A percentile compares a stretch with the other conserved stretches of the same genome.
These are phyloP conservation scores for Calonectria ilicicola DNA, from an alignment of 2,329 filamentous ascomycete genomes.

Conservation along the genomic window DNA sequence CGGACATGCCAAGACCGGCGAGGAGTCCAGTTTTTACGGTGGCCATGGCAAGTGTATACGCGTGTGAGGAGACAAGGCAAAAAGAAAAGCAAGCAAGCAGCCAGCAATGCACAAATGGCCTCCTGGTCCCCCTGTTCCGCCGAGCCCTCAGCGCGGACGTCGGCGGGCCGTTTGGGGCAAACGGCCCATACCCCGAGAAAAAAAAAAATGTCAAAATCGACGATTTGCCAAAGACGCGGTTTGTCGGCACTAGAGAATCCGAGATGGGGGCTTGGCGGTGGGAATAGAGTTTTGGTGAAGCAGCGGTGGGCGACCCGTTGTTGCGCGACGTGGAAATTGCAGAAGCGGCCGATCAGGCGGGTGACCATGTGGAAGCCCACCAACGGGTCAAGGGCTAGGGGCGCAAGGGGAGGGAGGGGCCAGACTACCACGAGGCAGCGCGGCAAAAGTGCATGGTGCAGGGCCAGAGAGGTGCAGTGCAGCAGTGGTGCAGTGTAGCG, in stretches of 20 bases:
- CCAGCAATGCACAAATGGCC: not conserved
- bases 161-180: not conserved
- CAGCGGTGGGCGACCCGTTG: conserved; percentile 37
- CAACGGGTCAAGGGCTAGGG: conserved; percentile 3
- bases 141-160: not conserved
- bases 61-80: not conserved
- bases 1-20: not conserved
- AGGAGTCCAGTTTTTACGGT: not conserved
- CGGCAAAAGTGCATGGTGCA: not conserved
- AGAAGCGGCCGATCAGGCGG: conserved; percentile 33
- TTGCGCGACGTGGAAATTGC: conserved; percentile 39
- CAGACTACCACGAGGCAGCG: not conserved
- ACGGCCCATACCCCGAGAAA: conserved; percentile 1
- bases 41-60: not conserved
- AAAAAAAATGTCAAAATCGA: conserved; percentile 6
- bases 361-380: conserved; percentile 38
- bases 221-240: not conserved
- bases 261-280: conserved; percentile 16
- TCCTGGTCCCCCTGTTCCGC: not conserved
- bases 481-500: not conserved
- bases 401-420: not conserved
- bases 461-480: not conserved
- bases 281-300: conserved; percentile 45
- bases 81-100: not conserved
- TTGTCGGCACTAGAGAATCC: conserved; percentile 11